Evolutionary conservation across 805 yeast species (phyloP).

Genomic region (Barnettozyma californica): DNA sequence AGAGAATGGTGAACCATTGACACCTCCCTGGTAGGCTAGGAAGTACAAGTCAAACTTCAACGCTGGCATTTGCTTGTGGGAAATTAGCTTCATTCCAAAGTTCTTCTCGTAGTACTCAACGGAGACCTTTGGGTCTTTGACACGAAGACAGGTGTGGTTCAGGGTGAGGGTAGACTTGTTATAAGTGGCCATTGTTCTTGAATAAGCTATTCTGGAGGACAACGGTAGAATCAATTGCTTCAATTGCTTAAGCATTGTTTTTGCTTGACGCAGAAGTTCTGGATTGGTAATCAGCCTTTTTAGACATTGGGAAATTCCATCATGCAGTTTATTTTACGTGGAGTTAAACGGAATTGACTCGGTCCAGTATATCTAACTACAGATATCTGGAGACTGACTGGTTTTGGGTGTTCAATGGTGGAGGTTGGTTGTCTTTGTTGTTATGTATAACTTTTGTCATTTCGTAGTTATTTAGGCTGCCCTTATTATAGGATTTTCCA

Average conservation of each 20-base stretch:
- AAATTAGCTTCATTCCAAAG: slow-evolving; percentile 67
- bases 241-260: background rate
- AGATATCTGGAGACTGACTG: too few species aligned
- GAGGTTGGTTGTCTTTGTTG: too few species aligned
- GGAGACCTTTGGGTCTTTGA: slow-evolving; percentile 73
- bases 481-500: too few species aligned
- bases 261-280: too few species aligned
- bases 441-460: too few species aligned
- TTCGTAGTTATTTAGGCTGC: too few species aligned
- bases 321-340: too few species aligned
- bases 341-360: background rate
- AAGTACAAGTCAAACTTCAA: slow-evolving; percentile 63
- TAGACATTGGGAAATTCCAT: too few species aligned
- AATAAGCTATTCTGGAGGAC: background rate
- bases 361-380: too few species aligned
- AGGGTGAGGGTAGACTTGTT: slow-evolving; percentile 25
- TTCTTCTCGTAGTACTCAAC: slow-evolving; percentile 66
- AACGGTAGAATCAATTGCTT: background rate
- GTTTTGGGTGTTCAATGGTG: too few species aligned
- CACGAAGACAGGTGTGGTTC: slow-evolving; percentile 75
- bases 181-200: slow-evolving; percentile 11
- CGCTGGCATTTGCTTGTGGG: slow-evolving; percentile 45
- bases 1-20: slow-evolving; percentile 17
- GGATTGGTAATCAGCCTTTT: too few species aligned
- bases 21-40: slow-evolving; percentile 37